These are phyloP conservation scores for Allium cepa DNA, from an alignment of 106 monocot species.

Conservation along the genomic window DNA sequence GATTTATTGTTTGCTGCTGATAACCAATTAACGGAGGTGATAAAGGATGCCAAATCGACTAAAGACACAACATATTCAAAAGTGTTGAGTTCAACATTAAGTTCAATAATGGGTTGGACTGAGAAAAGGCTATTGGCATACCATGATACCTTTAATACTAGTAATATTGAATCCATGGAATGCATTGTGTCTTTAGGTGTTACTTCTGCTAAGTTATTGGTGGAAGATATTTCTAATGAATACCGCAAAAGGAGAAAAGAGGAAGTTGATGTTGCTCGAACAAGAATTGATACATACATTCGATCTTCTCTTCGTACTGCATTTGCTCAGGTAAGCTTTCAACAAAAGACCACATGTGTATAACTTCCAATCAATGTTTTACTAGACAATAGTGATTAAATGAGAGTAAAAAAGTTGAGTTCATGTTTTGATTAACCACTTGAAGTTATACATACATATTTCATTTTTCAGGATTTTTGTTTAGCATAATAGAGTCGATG, in stretches of 20 bases:
- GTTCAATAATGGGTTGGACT: slow-evolving; percentile 88
- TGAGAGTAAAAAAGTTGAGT: too few species aligned
- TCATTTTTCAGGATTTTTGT: too few species aligned
- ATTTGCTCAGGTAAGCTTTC: slow-evolving; percentile 85
- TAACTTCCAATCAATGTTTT: too few species aligned
- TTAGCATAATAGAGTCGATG: too few species aligned
- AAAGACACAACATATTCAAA: slow-evolving; percentile 81
- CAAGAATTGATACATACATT: slow-evolving; percentile 79
- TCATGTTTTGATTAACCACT: too few species aligned
- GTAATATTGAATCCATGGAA: slow-evolving; percentile 83
- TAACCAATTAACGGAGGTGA: slow-evolving; percentile 72
- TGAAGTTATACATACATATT: too few species aligned
- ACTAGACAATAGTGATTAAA: too few species aligned
- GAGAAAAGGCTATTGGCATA: slow-evolving; percentile 94
- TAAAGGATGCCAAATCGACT: slow-evolving; percentile 76
- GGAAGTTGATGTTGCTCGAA: slow-evolving; percentile 86
- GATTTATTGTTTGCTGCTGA: slow-evolving; percentile 86
- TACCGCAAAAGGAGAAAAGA: slow-evolving; percentile 69
- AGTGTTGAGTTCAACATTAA: slow-evolving; percentile 74
- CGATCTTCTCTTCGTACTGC: slow-evolving; percentile 87
- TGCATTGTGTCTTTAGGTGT: slow-evolving; percentile 84
- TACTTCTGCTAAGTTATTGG: slow-evolving; percentile 67
- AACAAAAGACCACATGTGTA: not conserved
- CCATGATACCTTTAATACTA: slow-evolving; percentile 74
- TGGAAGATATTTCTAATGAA: slow-evolving; percentile 93